Evolutionary conservation across 805 yeast genomes (phyloP), one percentile per base, ranked within the genome.

Genomic region (Wickerhamia fluorescens): DNA sequence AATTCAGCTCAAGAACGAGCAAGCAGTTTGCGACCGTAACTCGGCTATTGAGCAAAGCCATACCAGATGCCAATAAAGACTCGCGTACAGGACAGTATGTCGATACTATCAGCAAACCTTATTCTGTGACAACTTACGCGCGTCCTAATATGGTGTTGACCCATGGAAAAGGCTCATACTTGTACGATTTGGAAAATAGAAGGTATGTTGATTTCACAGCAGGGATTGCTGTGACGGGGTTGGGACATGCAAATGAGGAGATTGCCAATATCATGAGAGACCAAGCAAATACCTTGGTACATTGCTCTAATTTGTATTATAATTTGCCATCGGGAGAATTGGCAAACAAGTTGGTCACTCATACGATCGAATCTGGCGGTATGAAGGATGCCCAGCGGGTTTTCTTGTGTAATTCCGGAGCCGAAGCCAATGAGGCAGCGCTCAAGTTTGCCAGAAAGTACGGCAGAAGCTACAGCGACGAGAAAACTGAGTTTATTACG

Each of bases 161-260:
- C 27, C 79, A 78, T 36, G 98, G 96, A 20, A 57, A 75, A 42
- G 95, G 95, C 12, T 73, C 87, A n/a, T 65, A 66, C 30, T 52
- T 92, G 31, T 87, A 78, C 66, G 98, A 92, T 53, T 56, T 80
- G 27, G 86, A 84, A 44, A 80, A 81, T 36, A 68, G 74, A 22
- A 70, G 79, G 50, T 92, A 79, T 48, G 68, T 92, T 28, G 98
- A 92, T 51, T 89, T 92, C 57, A 78, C 89, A 1, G 87, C 96
- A 2, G 98, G 98, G 30, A 89, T 92, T 42, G 97, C 98, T 1
- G 98, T 92, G 10, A 89, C 95, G n/a, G 79, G 84, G 1, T 63
- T 92, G 38, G 98, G 98, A 3, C 97, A 92, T 50, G 65, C 87
- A 15, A 71, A 92, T 44, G 75, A 77, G 4, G 79, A 76, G 37